Evolutionary conservation across 2,329 filamentous ascomycete genomes (phyloP).

Genomic region (Furcasterigmium sp.): DNA sequence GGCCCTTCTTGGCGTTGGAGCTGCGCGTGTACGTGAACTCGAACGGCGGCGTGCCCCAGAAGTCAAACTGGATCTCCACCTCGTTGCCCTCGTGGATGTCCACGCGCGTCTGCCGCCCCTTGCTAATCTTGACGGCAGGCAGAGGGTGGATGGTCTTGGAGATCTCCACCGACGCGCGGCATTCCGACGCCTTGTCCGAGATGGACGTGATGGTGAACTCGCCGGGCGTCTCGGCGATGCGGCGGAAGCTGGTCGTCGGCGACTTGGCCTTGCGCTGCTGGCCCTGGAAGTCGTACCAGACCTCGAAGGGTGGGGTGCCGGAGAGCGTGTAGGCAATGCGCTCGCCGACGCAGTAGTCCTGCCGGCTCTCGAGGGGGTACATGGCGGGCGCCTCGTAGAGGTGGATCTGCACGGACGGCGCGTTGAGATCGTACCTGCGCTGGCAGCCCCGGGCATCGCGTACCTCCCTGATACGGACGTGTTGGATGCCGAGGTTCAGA

Average conservation of each 20-base stretch:
- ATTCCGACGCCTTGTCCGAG: slow-evolving; percentile 83
- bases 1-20: slow-evolving; percentile 75
- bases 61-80: slow-evolving; percentile 90
- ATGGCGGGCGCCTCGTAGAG: slow-evolving; percentile 92
- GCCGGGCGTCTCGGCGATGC: slow-evolving; percentile 87
- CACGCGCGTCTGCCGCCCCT: slow-evolving; percentile 72
- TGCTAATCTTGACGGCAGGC: slow-evolving; percentile 84
- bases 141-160: slow-evolving; percentile 84
- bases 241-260: slow-evolving; percentile 77
- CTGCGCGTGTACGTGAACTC: slow-evolving; percentile 96
- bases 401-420: slow-evolving; percentile 79
- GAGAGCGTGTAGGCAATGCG: slow-evolving; percentile 88
- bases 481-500: slow-evolving; percentile 83
- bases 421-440: slow-evolving; percentile 64
- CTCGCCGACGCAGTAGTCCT: slow-evolving; percentile 93
- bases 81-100: slow-evolving; percentile 97
- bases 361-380: slow-evolving; percentile 75
- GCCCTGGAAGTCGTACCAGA: slow-evolving; percentile 85
- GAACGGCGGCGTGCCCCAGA: slow-evolving; percentile 92
- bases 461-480: slow-evolving; percentile 83
- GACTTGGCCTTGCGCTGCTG: slow-evolving; percentile 73
- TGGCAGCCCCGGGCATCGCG: slow-evolving; percentile 84
- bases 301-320: slow-evolving; percentile 85
- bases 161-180: slow-evolving; percentile 73
- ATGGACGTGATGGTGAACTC: slow-evolving; percentile 83